A percentile compares a stretch with the other conserved stretches of the same genome.
Conservation (phyloP, 768 basidiomycete species). For the Boletus pseudo-olivaceus region DNA sequence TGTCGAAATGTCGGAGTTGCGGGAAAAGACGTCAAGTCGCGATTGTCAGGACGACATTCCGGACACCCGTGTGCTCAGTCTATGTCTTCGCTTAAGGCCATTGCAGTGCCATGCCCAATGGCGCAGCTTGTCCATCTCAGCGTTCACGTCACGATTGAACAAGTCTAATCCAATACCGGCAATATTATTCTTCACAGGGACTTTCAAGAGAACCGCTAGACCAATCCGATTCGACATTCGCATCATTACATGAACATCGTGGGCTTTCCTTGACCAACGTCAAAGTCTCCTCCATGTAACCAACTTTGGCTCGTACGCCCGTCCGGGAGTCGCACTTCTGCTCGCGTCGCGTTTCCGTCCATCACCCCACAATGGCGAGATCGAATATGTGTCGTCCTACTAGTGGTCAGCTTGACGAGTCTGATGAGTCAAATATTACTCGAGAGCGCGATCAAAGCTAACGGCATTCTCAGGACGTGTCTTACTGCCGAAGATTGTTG, state of each 20-base stretch:
- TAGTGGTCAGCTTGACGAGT: not conserved
- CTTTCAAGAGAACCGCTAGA: not conserved
- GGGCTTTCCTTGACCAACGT: not conserved
- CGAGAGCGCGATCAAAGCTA: not conserved
- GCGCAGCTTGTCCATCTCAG: not conserved
- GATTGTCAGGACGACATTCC: not conserved
- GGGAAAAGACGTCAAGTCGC: not conserved
- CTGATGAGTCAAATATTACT: not conserved
- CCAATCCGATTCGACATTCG: not conserved
- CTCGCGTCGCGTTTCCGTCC: not conserved
- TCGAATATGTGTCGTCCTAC: not conserved
- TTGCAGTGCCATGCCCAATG: not conserved
- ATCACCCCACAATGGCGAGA: not conserved
- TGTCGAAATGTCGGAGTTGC: not conserved
- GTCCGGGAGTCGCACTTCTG: not conserved
- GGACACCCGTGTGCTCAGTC: not conserved
- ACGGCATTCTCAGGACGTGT: slow-evolving; percentile 11
- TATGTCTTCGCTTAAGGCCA: not conserved
- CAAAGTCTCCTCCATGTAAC: not conserved
- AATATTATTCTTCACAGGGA: not conserved
- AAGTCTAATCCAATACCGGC: not conserved
- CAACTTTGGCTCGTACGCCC: too few species aligned
- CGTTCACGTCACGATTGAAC: not conserved
- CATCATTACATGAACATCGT: not conserved
- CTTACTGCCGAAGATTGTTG: not conserved